Evolutionary conservation across 2,329 filamentous ascomycete species (phyloP), one percentile per base, ranked within the genome.

Genomic region (Beauveria pseudobassiana): DNA sequence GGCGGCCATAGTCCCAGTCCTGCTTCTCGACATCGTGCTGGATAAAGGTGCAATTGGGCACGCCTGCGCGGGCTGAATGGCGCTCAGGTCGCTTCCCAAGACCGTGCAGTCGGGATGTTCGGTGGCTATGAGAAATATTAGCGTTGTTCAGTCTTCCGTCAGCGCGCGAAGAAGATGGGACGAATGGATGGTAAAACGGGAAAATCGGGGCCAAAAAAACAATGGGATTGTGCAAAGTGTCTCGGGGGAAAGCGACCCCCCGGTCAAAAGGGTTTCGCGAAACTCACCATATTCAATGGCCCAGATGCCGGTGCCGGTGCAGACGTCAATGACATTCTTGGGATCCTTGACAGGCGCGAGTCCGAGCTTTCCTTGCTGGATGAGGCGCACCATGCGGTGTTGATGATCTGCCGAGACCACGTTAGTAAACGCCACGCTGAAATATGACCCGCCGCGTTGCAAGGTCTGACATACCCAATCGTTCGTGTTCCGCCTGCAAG

Each of bases 291-390:
- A 77, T 46, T 80, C 76, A n/a, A 80, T 74, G 2, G 80, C 78
- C 80, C 80, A 83, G 52, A 78, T 75, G 8, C 80, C 80, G 3
- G 78, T 81, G 16, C 80, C 80, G 0, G 80, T 82, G 3, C 80
- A 81, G 20, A 82, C 69, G 67, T 83, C 81, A 6, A 83, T 72
- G 22, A 78, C 76, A 24, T 75, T 71, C 46, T 72, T 73, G 0
- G 76, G 75, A 5, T 75, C 69, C 0, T 72, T 65, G 12, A 82
- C 68, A 4, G 81, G 80, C 7, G 79, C 76, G 16, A 77, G 71
- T 65, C 75, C 75, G 5, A 82, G 73, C 46, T 73, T 72, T 54
- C 78, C 77, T 42, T 73, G 70, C 48, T 78, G 74, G 1, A 77
- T 71, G 62, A 78, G 69, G 5, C 71, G 69, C 53, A 51, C 61